Evolutionary conservation across 2,329 filamentous ascomycete species (phyloP).

Genomic region (Alternaria novae-zelandiae): DNA sequence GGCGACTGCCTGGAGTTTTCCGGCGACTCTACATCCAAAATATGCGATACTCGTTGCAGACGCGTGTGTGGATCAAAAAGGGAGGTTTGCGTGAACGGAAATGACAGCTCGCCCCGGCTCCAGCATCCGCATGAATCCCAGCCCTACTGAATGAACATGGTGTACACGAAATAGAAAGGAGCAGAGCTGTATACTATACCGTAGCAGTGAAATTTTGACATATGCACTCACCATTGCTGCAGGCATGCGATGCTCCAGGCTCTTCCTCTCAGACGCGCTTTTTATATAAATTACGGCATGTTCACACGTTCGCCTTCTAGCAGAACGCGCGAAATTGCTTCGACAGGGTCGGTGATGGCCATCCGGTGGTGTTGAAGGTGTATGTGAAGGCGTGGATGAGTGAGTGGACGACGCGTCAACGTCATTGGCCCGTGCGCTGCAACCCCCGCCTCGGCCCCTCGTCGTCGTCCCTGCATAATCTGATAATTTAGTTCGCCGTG

Average conservation of each 20-base stretch:
- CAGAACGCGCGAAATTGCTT: not conserved
- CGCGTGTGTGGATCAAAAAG: not conserved
- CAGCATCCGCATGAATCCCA: not conserved
- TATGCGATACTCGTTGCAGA: not conserved
- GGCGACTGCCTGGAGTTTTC: not conserved
- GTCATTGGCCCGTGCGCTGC: conserved; percentile 5
- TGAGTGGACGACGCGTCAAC: not conserved
- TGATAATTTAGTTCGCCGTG: not conserved
- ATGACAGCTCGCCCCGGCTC: not conserved
- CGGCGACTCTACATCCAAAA: not conserved
- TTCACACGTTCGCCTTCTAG: not conserved
- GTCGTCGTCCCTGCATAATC: conserved; percentile 9
- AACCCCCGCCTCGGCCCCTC: conserved; percentile 1
- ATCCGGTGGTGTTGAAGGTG: not conserved
- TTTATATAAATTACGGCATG: not conserved
- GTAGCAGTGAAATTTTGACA: fast-evolving
- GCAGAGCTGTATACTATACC: not conserved
- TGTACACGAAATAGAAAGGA: not conserved
- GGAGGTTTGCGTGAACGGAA: not conserved
- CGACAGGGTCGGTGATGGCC: not conserved
- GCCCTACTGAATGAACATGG: not conserved
- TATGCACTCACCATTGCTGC: not conserved
- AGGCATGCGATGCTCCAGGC: not conserved
- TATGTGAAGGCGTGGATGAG: not conserved
- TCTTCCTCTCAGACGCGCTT: not conserved